Evolutionary conservation across 192 early-diverging fungal genomes (phyloP), one percentile per base, ranked within the genome.

Genomic region (Thoreauomyces humboldtii): DNA sequence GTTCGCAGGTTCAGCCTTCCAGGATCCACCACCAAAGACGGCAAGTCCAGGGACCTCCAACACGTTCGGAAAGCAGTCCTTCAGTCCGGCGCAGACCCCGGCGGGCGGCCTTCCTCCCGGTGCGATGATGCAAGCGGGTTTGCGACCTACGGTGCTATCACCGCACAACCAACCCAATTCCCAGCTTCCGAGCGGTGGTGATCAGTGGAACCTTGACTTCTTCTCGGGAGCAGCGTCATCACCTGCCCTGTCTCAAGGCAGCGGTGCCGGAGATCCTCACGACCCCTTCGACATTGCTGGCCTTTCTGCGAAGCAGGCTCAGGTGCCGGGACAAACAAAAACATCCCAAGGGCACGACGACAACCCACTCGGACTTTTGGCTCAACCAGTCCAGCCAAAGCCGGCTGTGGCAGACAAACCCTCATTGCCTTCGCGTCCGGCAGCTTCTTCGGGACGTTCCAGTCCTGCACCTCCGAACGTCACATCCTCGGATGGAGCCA

Each of bases 401-500:
- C 6, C 44, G 22, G 4, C 53, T 9, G 53, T 7, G 2, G 22
- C 19, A 28, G 15, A 27, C 25, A n/a, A n/a, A 41, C 38, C 38
- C 38, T 12, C n/a, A 53, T 17, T 19, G 7, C 47, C 47, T 50
- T 7, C 47, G 47, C 15, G 4, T 27, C 55, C 55, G 29, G 34
- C 34, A 37, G 38, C 38, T 41, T 17, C 38, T 41, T 9, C 17
- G 38, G 38, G n/a, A n/a, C n/a, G n/a, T n/a, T n/a, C n/a, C n/a
- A n/a, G n/a, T n/a, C 19, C 27, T 5, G 15, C 21, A 15, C 50
- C 50, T 7, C 27, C 24, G 32, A 29, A 15, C 5, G 19, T 5
- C 27, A 29, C 50, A 22, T 12, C 47, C 3, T 5, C 50, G 32
- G 81, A 83, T 29, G 72, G 70, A 12, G 59, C 72, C n/a, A 81